These are phyloP conservation scores for Hypsizygus ulmarius DNA, from an alignment of 1,284 basidiomycete species.

Conservation along the genomic window DNA sequence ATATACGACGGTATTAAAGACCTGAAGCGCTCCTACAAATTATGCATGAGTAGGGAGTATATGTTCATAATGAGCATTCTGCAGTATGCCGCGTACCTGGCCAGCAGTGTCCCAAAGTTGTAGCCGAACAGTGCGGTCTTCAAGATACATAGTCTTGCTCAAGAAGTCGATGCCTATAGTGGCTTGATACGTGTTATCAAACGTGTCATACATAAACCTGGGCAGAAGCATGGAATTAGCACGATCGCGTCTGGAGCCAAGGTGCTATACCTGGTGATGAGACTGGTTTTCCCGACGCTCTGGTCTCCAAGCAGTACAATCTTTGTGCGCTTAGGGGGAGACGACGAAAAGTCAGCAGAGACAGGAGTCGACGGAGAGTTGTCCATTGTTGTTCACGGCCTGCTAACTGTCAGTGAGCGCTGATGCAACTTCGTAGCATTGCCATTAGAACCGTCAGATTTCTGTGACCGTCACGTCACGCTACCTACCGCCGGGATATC, in stretches of 20 bases:
- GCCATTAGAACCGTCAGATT: neutral
- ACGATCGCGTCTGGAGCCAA: slow-evolving; percentile 8
- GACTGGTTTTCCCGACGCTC: slow-evolving; percentile 94
- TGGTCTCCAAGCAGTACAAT: slow-evolving; percentile 93
- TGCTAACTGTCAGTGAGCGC: neutral
- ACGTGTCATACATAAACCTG: slow-evolving; percentile 99
- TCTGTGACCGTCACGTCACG: slow-evolving; percentile 10
- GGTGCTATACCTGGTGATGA: slow-evolving; percentile 84
- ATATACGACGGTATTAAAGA: slow-evolving; percentile 99
- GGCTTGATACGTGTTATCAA: slow-evolving; percentile 99
- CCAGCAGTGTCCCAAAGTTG: slow-evolving; percentile 99
- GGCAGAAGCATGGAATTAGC: slow-evolving; percentile 6
- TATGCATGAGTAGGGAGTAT: neutral
- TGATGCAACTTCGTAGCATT: slow-evolving; percentile 3
- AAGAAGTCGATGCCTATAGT: slow-evolving; percentile 99
- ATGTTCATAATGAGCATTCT: slow-evolving; percentile 1
- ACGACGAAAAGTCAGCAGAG: slow-evolving; percentile 79
- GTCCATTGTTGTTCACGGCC: slow-evolving; percentile 35
- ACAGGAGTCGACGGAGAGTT: slow-evolving; percentile 55
- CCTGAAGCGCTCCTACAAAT: slow-evolving; percentile 86
- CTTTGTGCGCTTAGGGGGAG: slow-evolving; percentile 92
- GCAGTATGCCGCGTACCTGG: slow-evolving; percentile 55
- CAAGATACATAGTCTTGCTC: slow-evolving; percentile 99
- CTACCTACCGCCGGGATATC: slow-evolving; percentile 7
- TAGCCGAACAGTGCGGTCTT: slow-evolving; percentile 95